A percentile compares a stretch with the other conserved stretches of the same genome.
Evolutionary conservation across 169 alveolate species (phyloP).

Genomic region (Babesia gibsoni): DNA sequence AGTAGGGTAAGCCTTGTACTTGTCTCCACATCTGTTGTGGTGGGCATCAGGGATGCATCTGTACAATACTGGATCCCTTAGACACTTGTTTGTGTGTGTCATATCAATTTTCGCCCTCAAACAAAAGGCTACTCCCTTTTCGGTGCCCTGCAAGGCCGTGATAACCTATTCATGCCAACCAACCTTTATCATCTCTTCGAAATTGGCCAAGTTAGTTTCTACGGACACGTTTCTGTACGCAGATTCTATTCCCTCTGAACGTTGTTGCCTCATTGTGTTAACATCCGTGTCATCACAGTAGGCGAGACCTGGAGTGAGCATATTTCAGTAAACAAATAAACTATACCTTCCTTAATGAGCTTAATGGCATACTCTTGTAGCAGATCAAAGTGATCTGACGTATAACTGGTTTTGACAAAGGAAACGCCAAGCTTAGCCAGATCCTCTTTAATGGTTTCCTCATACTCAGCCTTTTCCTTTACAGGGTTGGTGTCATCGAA

Average conservation of each 20-base stretch:
- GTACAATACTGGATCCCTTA: constrained; percentile 98
- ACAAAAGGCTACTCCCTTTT: constrained; percentile 88
- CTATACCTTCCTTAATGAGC: constrained; percentile 80
- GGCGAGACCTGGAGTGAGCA: constrained; percentile 77
- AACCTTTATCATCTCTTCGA: constrained; percentile 82
- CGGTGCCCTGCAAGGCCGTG: constrained; percentile 71
- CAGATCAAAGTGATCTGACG: constrained; percentile 93
- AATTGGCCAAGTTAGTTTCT: constrained; percentile 89
- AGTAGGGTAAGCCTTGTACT: constrained; percentile 96
- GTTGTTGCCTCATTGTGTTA: constrained; percentile 94
- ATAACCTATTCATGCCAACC: background rate
- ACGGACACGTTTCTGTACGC: constrained; percentile 78
- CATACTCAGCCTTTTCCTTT: constrained; percentile 94
- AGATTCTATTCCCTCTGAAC: constrained; percentile 93
- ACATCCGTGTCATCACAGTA: constrained; percentile 96
- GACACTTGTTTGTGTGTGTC: constrained; percentile 90
- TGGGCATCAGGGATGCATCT: constrained; percentile 89
- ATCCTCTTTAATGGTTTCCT: constrained; percentile 91
- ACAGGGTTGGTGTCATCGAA: constrained; percentile 99
- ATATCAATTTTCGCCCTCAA: constrained; percentile 96
- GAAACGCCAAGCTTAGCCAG: constrained; percentile 84
- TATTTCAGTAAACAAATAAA: background rate
- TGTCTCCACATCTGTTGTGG: constrained; percentile 91
- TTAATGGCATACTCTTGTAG: constrained; percentile 83
- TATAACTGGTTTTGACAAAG: constrained; percentile 87